Evolutionary conservation across 2,329 filamentous ascomycete genomes (phyloP).

Genomic region (Trichoderma koningii): DNA sequence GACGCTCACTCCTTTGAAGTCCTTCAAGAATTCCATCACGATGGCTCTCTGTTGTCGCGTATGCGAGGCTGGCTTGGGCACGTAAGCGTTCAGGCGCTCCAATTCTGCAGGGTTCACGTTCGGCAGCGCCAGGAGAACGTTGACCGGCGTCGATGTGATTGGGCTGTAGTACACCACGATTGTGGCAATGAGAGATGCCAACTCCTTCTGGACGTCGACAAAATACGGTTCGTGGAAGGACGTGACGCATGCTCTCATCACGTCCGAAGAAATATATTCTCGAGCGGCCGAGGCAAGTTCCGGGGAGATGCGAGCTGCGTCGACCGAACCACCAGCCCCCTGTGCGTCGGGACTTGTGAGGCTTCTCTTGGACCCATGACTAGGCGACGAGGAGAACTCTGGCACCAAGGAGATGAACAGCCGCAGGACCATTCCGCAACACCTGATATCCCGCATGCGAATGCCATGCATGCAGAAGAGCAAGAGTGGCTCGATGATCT

Average conservation of each 20-base stretch:
- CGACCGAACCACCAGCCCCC: conserved; percentile 31
- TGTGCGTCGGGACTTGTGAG: conserved; percentile 34
- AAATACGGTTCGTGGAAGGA: conserved; percentile 96
- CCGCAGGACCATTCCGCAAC: conserved; percentile 80
- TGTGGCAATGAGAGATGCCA: conserved; percentile 82
- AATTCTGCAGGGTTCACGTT: conserved; percentile 72
- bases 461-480: conserved; percentile 91
- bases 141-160: conserved; percentile 68
- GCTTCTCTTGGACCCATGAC: conserved; percentile 34
- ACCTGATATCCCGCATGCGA: conserved; percentile 84
- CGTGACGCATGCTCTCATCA: conserved; percentile 85
- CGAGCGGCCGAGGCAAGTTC: conserved; percentile 69
- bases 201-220: conserved; percentile 90
- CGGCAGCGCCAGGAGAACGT: conserved; percentile 77
- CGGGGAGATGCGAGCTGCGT: conserved; percentile 51
- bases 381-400: conserved; percentile 67
- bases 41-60: conserved; percentile 78
- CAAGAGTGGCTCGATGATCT: conserved; percentile 83
- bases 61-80: conserved; percentile 59
- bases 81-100: conserved; percentile 61
- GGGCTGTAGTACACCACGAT: conserved; percentile 78
- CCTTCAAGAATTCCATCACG: conserved; percentile 81
- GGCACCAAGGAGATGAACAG: conserved; percentile 85
- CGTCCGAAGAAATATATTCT: conserved; percentile 86
- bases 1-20: conserved; percentile 86